Conservation (phyloP, 768 basidiomycete genomes). For the Amanita pallidorosea region DNA sequence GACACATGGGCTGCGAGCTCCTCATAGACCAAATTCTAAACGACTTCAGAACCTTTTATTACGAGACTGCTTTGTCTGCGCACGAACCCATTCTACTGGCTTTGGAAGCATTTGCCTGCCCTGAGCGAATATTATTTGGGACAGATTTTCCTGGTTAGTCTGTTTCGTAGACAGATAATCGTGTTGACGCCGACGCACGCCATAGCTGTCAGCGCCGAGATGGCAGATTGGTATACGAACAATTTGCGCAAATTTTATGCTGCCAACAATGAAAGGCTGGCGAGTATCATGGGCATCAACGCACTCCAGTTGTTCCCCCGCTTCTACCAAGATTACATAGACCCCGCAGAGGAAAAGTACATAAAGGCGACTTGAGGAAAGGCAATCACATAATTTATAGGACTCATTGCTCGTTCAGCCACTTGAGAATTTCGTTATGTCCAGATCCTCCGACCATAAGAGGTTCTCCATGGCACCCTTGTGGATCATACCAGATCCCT, state of each 20-base stretch:
- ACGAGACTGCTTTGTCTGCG: slow-evolving; percentile 60
- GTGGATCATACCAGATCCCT: slow-evolving; percentile 53
- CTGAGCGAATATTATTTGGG: slow-evolving; percentile 53
- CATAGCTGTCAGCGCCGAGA: slow-evolving; percentile 46
- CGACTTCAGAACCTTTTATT: slow-evolving; percentile 67
- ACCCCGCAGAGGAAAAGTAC: not conserved
- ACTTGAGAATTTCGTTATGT: slow-evolving; percentile 47
- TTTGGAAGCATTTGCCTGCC: slow-evolving; percentile 37
- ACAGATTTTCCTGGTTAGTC: slow-evolving; percentile 65
- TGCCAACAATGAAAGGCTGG: slow-evolving; percentile 25
- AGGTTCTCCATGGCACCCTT: slow-evolving; percentile 54
- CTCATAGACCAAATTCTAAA: slow-evolving; percentile 52
- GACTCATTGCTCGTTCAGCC: slow-evolving; percentile 28
- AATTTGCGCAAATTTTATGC: slow-evolving; percentile 39
- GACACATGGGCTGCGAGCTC: slow-evolving; percentile 61
- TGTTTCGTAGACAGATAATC: not conserved
- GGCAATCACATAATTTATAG: not conserved
- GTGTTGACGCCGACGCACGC: not conserved
- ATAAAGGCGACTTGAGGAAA: not conserved
- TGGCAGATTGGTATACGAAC: slow-evolving; percentile 51
- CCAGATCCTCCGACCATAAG: slow-evolving; percentile 41
- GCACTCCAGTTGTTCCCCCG: slow-evolving; percentile 40
- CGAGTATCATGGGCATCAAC: slow-evolving; percentile 36
- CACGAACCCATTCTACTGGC: slow-evolving; percentile 40
- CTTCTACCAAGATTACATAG: slow-evolving; percentile 6